A percentile compares a stretch with the other conserved stretches of the same genome.
phyloP scores from a whole-genome alignment of 257 asterid species.

The Lycium barbarum region DNA sequence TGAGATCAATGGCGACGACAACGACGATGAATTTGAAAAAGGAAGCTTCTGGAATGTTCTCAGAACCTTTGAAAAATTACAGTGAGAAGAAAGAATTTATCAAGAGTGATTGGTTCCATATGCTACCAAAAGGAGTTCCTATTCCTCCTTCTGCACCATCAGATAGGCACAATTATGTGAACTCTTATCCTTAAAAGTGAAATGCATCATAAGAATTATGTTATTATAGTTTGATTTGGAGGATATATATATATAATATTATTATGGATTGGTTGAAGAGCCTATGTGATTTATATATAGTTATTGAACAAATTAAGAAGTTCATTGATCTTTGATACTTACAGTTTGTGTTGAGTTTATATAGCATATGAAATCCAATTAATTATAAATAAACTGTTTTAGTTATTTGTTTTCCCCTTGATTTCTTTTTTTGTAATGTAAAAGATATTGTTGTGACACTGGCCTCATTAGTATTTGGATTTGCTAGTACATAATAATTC shows the following conservation, averaged over 20 bases:
- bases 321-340: not conserved
- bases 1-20: not conserved
- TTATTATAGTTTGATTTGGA: not conserved
- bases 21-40: not conserved
- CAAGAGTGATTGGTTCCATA: conserved; percentile 29
- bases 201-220: not conserved
- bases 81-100: not conserved
- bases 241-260: not conserved
- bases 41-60: conserved; percentile 12
- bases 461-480: too few species aligned
- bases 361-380: too few species aligned
- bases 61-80: not conserved
- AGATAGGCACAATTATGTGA: conserved; percentile 43
- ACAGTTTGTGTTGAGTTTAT: too few species aligned
- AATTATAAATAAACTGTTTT: too few species aligned
- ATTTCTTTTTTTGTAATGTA: too few species aligned
- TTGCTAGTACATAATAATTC: too few species aligned
- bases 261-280: not conserved
- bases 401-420: too few species aligned
- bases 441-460: too few species aligned
- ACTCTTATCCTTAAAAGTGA: conserved; percentile 38
- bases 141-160: conserved; percentile 69
- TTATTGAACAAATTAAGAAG: not conserved
- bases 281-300: not conserved
- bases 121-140: conserved; percentile 50